Evolutionary conservation across 2,329 filamentous ascomycete genomes (phyloP), one percentile per base, ranked within the genome.

Genomic region (Raffaelea arxii): DNA sequence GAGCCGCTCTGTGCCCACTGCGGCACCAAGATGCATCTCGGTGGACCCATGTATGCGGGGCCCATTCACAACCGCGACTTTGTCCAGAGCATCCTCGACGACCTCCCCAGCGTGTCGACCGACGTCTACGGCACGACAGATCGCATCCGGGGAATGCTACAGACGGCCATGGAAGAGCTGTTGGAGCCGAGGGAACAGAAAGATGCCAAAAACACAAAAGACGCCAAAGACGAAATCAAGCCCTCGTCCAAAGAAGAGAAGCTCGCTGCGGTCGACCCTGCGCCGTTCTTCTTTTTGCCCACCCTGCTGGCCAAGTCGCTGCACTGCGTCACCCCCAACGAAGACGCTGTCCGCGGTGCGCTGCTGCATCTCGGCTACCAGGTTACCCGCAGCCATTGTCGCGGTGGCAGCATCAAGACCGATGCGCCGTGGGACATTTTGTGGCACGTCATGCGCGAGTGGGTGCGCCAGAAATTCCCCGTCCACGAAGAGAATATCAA

Each of bases 361-460:
- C 68, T 98, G 25, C 74, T 80, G 21, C 77, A 84, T 49, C 72
- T 94, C 2, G 92, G 91, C 6, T 97, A 94, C 60, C 75, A 77
- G 40, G 85, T 85, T 4, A 86, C 86, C 1, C 80, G 91, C 57
- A 94, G 86, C 55, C 92, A 98, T 63, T 88, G 88, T 56, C 88
- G 89, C 54, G 77, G 87, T 0, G 91, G 90, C 23, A 92, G 86
- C 58, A 81, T 97, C 64, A 94, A 94, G 68, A 97, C 92, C 0
- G 81, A 97, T 64, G 92, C 92, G 14, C 86, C 90, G 0, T 98
- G 89, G 89, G 72, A 72, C 4, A 81, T 87, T 0, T 77, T 98
- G 41, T 97, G 92, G 90, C 85, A 94, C 60, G 71, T 97, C 24
- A 92, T 97, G 79, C 77, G 86, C 23, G 89, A 95, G 65, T 98